These are phyloP conservation scores for Diaporthe australafricana DNA, from an alignment of 2,329 filamentous ascomycete genomes.

Conservation along the genomic window DNA sequence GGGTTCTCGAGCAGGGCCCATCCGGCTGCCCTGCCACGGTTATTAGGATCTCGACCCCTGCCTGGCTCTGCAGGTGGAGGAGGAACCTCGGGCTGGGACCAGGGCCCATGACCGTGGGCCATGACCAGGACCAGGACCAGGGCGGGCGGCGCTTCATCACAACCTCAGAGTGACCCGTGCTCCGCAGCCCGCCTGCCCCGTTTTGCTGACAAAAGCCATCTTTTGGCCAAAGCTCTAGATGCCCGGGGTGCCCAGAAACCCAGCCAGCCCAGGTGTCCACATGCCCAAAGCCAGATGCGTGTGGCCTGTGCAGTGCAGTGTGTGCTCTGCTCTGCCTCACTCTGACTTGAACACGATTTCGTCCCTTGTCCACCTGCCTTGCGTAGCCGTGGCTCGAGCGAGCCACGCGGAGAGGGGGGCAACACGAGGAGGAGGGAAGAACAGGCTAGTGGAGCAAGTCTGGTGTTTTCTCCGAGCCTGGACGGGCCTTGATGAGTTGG, in stretches of 20 bases:
- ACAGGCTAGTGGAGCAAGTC: background rate
- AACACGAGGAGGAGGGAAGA: background rate
- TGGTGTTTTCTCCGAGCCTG: background rate
- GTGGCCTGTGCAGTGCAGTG: slow-evolving; percentile 3
- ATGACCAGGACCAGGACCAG: background rate
- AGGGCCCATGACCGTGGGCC: slow-evolving; percentile 6
- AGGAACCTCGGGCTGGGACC: slow-evolving; percentile 23
- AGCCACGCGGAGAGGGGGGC: background rate
- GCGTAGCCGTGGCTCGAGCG: background rate
- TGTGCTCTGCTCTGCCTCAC: background rate
- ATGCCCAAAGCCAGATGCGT: slow-evolving; percentile 5
- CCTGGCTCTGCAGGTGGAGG: slow-evolving; percentile 7
- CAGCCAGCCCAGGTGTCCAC: slow-evolving; percentile 6
- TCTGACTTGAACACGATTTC: background rate
- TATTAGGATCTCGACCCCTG: slow-evolving; percentile 27
- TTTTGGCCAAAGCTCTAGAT: slow-evolving; percentile 31
- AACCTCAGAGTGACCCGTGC: slow-evolving; percentile 34
- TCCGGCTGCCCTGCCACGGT: slow-evolving; percentile 19
- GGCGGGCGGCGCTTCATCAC: slow-evolving; percentile 23
- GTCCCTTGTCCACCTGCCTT: background rate
- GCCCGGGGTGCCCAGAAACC: background rate
- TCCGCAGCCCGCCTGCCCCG: slow-evolving; percentile 1
- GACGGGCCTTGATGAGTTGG: background rate
- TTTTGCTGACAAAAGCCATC: slow-evolving; percentile 28
- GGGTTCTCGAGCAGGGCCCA: slow-evolving; percentile 27